Evolutionary conservation across 257 asterid species (phyloP).

Genomic region (Przewalskia tangutica): DNA sequence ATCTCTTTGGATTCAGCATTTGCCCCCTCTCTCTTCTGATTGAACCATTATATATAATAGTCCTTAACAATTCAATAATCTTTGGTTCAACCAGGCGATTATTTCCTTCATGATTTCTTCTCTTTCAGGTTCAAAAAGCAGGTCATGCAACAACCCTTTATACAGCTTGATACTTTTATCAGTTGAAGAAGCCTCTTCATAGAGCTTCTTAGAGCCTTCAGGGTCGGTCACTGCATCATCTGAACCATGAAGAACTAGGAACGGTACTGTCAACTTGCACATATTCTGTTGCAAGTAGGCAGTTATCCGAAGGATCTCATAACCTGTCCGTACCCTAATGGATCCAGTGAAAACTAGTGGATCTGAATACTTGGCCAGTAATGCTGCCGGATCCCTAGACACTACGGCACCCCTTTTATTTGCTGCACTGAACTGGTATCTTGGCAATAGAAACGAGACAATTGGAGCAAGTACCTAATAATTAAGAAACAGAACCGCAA

Average conservation of each 20-base stretch:
- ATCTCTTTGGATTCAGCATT: background rate
- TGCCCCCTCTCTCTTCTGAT: too few species aligned
- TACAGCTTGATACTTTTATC: conserved; percentile 68
- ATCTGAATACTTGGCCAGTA: conserved; percentile 78
- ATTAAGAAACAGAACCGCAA: background rate
- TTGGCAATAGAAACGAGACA: conserved; percentile 58
- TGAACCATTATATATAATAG: too few species aligned
- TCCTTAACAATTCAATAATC: conserved; percentile 17
- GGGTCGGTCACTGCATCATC: conserved; percentile 82
- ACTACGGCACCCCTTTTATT: conserved; percentile 60
- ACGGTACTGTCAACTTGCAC: conserved; percentile 45
- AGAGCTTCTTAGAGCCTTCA: conserved; percentile 55
- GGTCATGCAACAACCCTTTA: conserved; percentile 73
- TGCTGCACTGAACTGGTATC: conserved; percentile 83
- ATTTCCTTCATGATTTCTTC: conserved; percentile 50
- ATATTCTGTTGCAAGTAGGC: conserved; percentile 60
- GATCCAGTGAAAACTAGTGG: conserved; percentile 95
- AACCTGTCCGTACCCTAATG: conserved; percentile 74
- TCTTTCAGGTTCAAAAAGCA: conserved; percentile 76
- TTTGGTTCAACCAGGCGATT: conserved; percentile 54
- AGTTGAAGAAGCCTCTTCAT: conserved; percentile 57
- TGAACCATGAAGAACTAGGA: conserved; percentile 79
- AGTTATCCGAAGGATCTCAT: conserved; percentile 59
- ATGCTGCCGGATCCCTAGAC: conserved; percentile 73
- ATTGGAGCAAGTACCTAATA: conserved; percentile 74